Evolutionary conservation across 2,329 filamentous ascomycete species (phyloP).

Genomic region (Diaporthe citrichinensis): DNA sequence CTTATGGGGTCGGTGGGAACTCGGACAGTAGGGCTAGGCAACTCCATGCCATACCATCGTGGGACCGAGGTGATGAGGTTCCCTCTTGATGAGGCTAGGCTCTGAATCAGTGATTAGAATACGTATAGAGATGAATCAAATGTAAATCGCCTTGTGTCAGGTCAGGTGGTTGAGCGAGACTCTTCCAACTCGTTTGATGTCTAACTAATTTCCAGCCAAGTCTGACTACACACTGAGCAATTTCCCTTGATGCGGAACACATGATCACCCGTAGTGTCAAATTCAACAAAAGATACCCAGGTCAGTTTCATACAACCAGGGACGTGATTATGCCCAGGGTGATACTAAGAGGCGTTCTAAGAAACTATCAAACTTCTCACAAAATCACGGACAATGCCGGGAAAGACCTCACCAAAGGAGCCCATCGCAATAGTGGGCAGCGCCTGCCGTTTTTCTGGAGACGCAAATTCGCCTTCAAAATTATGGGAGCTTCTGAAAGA

Average conservation of each 20-base stretch:
- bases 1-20: background rate
- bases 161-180: background rate
- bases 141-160: background rate
- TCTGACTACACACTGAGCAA: background rate
- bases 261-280: background rate
- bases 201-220: background rate
- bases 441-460: conserved; percentile 56
- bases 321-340: no score
- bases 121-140: background rate
- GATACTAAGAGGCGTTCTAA: background rate
- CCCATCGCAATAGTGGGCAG: conserved; percentile 54
- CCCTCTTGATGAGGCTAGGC: background rate
- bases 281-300: background rate
- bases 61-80: background rate
- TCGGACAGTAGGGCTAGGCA: background rate
- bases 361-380: background rate
- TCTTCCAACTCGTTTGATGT: background rate
- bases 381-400: background rate
- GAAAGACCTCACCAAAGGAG: background rate
- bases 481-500: conserved; percentile 53
- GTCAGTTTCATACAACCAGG: background rate
- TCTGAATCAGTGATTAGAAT: background rate
- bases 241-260: no score
- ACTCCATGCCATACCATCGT: background rate
- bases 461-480: conserved; percentile 49